These are phyloP conservation scores for Melocanna baccifera DNA, from an alignment of 176 grass and related monocot genomes.

Conservation along the genomic window DNA sequence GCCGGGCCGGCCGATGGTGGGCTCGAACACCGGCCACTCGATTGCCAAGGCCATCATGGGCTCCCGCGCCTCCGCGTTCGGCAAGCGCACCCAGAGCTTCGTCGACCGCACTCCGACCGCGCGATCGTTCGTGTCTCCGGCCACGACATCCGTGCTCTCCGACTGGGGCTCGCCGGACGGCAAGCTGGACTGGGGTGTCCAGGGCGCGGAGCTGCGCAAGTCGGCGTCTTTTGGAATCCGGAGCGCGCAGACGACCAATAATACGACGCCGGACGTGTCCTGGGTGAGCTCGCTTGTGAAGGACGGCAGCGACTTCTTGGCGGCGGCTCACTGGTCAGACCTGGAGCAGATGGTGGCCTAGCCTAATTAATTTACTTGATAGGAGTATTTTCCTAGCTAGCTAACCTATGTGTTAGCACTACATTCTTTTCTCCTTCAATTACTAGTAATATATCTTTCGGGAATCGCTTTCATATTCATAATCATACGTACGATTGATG, in stretches of 20 bases:
- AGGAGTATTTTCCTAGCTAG: neutral
- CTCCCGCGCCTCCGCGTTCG: conserved; percentile 42
- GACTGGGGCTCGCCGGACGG: conserved; percentile 65
- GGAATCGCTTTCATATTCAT: conserved; percentile 22
- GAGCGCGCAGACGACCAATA: neutral
- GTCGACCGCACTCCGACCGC: conserved; percentile 34
- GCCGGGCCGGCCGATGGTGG: conserved; percentile 2
- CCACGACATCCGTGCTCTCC: conserved; percentile 32
- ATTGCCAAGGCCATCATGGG: conserved; percentile 44
- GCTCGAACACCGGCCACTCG: conserved; percentile 21
- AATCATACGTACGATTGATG: neutral
- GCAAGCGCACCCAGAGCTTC: conserved; percentile 65
- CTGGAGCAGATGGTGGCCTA: conserved; percentile 56
- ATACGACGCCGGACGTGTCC: conserved; percentile 21
- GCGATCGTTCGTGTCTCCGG: conserved; percentile 16
- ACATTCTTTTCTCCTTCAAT: conserved; percentile 32
- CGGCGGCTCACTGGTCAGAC: conserved; percentile 44
- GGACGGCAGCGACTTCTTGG: conserved; percentile 30
- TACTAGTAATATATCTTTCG: conserved; percentile 32
- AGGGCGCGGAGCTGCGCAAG: conserved; percentile 63
- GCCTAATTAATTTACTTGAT: neutral
- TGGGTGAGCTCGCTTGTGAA: conserved; percentile 45
- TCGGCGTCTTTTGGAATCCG: conserved; percentile 54
- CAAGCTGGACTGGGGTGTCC: conserved; percentile 69
- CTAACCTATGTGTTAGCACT: conserved; percentile 27